Conservation (phyloP, 2,329 filamentous ascomycete genomes). For the Fonsecaea erecta region DNA sequence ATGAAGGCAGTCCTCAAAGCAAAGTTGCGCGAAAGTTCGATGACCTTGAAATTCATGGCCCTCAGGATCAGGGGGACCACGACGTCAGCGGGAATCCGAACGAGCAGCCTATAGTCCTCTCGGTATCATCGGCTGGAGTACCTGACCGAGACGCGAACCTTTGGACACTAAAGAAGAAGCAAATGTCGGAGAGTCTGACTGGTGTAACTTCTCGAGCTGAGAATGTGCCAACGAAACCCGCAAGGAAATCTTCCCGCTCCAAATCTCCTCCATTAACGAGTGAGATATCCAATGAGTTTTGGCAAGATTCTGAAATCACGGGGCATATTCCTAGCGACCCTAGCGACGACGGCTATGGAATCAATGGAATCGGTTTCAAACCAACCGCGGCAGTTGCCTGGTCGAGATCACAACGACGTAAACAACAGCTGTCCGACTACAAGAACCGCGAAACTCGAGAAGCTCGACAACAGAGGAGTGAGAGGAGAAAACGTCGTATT, state of each 20-base stretch:
- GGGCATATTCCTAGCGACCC: constrained; percentile 62
- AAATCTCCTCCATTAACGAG: constrained; percentile 44
- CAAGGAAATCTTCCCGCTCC: constrained; percentile 10
- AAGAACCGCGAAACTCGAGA: constrained; percentile 63
- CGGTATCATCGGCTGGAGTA: neutral
- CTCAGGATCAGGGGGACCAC: neutral
- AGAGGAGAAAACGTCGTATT: constrained; percentile 48
- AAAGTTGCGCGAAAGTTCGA: constrained; percentile 31
- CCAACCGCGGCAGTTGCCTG: constrained; percentile 65
- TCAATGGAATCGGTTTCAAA: constrained; percentile 67
- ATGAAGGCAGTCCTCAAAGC: constrained; percentile 26
- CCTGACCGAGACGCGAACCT: neutral
- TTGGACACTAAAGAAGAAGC: neutral
- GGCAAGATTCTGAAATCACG: constrained; percentile 67
- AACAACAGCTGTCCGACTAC: constrained; percentile 65
- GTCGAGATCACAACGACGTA: constrained; percentile 59
- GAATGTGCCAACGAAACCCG: neutral
- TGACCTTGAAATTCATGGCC: constrained; percentile 38
- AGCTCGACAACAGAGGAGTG: constrained; percentile 61
- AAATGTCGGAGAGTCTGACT: neutral
- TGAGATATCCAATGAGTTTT: constrained; percentile 45
- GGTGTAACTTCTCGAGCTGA: neutral
- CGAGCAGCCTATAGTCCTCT: neutral
- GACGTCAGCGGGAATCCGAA: neutral
- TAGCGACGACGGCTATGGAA: constrained; percentile 65